Percentiles rank a stretch among this genome's conserved stretches.
phyloP scores from a whole-genome alignment of 2,329 filamentous ascomycete species.

The Fusarium nygamai region DNA sequence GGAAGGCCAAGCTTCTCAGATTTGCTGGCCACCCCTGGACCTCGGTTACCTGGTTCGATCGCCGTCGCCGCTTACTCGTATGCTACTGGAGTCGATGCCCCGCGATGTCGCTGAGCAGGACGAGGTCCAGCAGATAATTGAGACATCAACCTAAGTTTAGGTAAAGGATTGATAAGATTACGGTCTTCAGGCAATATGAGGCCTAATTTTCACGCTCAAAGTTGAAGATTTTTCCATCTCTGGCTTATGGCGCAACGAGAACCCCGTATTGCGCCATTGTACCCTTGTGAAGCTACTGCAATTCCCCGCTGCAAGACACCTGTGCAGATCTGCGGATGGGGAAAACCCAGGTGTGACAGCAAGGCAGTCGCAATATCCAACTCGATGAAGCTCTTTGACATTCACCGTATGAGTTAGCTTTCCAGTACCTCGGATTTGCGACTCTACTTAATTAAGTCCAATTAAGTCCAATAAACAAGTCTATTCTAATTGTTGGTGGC shows the following conservation, averaged over 20 bases:
- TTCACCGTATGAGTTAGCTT: not conserved
- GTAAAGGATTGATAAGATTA: not conserved
- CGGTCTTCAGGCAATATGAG: not conserved
- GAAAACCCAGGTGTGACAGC: not conserved
- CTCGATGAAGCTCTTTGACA: not conserved
- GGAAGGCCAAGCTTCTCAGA: constrained; percentile 40
- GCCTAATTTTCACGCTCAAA: not conserved
- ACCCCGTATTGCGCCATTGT: constrained; percentile 29
- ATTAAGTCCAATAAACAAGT: not conserved
- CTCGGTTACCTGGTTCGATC: constrained; percentile 41
- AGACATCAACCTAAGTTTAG: not conserved
- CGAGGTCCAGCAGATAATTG: constrained; percentile 9
- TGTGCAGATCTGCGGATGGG: not conserved
- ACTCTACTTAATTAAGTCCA: too few species aligned
- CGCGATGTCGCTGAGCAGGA: constrained; percentile 32
- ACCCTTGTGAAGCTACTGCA: constrained; percentile 3
- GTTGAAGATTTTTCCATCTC: not conserved
- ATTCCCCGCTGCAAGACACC: not conserved
- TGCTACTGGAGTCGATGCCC: constrained; percentile 41
- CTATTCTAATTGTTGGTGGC: too few species aligned
- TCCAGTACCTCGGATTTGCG: not conserved
- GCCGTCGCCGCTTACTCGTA: constrained; percentile 41
- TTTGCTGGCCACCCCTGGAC: constrained; percentile 41
- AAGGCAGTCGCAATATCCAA: not conserved
- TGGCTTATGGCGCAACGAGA: constrained; percentile 30